Percentiles rank a stretch among this genome's conserved stretches.
Conservation (phyloP, 305 asterid species). For the Plantago lanceolata region DNA sequence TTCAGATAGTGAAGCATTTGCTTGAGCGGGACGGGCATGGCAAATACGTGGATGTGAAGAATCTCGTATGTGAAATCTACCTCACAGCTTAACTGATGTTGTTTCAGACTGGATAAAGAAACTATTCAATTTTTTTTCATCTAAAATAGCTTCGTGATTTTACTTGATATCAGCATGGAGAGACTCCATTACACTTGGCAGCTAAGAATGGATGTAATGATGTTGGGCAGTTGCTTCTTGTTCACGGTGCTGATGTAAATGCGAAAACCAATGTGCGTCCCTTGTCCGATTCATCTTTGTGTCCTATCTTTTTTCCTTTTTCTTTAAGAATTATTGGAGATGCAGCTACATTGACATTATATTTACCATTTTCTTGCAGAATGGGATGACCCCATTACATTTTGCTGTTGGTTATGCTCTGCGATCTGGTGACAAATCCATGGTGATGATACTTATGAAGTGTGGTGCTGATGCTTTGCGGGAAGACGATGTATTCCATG, state of each 20-base stretch:
- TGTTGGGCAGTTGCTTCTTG: slow-evolving; percentile 35
- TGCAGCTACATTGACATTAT: background rate
- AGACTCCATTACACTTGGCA: slow-evolving; percentile 52
- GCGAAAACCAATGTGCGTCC: slow-evolving; percentile 43
- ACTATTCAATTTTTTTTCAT: background rate
- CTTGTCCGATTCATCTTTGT: background rate
- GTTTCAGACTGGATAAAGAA: slow-evolving; percentile 3
- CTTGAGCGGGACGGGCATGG: slow-evolving; percentile 32
- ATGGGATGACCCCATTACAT: slow-evolving; percentile 39
- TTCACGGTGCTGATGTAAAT: slow-evolving; percentile 29
- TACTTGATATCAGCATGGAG: slow-evolving; percentile 38
- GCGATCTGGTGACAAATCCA: slow-evolving; percentile 35
- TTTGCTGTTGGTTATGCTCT: slow-evolving; percentile 42
- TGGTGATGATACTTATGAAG: slow-evolving; percentile 25
- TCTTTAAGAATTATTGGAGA: background rate
- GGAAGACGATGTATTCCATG: slow-evolving; percentile 30
- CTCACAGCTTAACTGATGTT: background rate
- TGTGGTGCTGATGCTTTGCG: slow-evolving; percentile 39
- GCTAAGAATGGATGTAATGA: slow-evolving; percentile 44
- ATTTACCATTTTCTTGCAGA: slow-evolving; percentile 25
- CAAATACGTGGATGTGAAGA: slow-evolving; percentile 36
- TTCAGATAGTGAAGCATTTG: slow-evolving; percentile 35
- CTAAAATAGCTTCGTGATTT: slow-evolving; percentile 3
- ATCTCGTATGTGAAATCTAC: slow-evolving; percentile 30
- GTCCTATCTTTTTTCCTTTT: background rate